phyloP scores from a whole-genome alignment of 495 filamentous ascomycete species.

The Podospora pseudocomata region DNA sequence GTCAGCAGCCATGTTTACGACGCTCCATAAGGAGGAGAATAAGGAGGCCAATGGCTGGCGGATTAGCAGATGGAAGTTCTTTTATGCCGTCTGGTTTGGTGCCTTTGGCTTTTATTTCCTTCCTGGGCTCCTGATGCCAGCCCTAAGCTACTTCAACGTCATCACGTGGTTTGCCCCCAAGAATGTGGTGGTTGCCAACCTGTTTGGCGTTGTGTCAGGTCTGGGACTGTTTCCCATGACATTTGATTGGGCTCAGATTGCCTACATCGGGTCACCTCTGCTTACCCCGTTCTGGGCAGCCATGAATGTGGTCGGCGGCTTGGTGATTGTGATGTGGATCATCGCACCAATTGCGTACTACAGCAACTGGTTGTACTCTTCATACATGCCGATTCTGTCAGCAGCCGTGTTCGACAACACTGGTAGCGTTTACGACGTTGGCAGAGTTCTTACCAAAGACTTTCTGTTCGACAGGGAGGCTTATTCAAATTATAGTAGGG shows the following conservation, averaged over 20 bases:
- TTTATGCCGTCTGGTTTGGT: constrained; percentile 63
- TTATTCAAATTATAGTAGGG: constrained; percentile 71
- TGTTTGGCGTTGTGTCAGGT: constrained; percentile 82
- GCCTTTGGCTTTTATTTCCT: constrained; percentile 78
- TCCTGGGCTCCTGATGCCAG: constrained; percentile 80
- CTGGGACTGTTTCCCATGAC: constrained; percentile 83
- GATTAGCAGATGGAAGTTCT: constrained; percentile 79
- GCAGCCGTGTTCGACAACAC: constrained; percentile 78
- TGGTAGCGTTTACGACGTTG: constrained; percentile 70
- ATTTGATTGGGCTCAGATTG: constrained; percentile 92
- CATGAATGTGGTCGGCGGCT: constrained; percentile 78
- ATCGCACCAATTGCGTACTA: constrained; percentile 81
- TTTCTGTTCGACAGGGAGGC: constrained; percentile 67
- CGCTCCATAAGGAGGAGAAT: constrained; percentile 80
- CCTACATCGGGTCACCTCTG: constrained; percentile 83
- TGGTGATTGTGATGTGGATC: constrained; percentile 87
- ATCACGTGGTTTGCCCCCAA: constrained; percentile 86
- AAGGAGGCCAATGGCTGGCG: constrained; percentile 77
- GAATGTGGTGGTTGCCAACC: constrained; percentile 70
- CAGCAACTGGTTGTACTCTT: constrained; percentile 68
- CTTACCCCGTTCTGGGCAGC: constrained; percentile 91
- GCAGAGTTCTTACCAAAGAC: constrained; percentile 65
- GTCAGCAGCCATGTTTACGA: constrained; percentile 81
- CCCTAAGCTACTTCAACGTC: constrained; percentile 85
- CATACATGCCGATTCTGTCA: constrained; percentile 78